A percentile compares a stretch with the other conserved stretches of the same genome.
Conservation (phyloP, 805 yeast genomes). For the Candida loeiensis region DNA sequence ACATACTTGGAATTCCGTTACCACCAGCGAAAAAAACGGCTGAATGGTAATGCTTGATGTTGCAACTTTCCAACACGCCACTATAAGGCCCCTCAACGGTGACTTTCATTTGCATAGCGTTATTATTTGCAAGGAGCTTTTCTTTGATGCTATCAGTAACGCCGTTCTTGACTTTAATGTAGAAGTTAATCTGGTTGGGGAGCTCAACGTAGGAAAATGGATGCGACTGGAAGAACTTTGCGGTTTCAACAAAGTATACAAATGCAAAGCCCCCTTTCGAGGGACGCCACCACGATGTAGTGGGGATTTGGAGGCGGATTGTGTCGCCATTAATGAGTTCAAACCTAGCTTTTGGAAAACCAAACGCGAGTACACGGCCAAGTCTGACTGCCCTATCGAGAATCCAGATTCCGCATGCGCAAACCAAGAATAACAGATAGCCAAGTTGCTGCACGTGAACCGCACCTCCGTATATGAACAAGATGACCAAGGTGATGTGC, state of each 20-base stretch:
- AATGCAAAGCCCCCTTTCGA: conserved; percentile 58
- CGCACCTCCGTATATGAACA: conserved; percentile 45
- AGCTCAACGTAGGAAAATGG: conserved; percentile 52
- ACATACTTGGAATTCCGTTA: conserved; percentile 58
- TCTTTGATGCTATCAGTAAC: conserved; percentile 38
- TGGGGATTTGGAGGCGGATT: conserved; percentile 32
- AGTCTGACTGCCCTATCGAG: conserved; percentile 32
- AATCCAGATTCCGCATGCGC: conserved; percentile 34
- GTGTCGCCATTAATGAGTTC: conserved; percentile 32
- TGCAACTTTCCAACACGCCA: conserved; percentile 25
- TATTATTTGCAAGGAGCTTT: conserved; percentile 23
- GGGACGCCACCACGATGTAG: conserved; percentile 33
- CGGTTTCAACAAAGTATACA: conserved; percentile 44
- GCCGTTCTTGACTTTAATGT: conserved; percentile 52
- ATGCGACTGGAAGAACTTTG: conserved; percentile 63
- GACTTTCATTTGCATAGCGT: conserved; percentile 29
- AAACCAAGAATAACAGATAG: conserved; percentile 26
- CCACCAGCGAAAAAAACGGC: conserved; percentile 59
- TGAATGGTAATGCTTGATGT: conserved; percentile 45
- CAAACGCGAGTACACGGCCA: conserved; percentile 28
- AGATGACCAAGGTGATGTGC: conserved; percentile 41
- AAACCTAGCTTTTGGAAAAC: conserved; percentile 34
- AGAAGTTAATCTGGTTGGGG: conserved; percentile 38
- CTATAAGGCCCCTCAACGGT: conserved; percentile 65
- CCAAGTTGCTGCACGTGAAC: conserved; percentile 38